These are phyloP conservation scores for Mycena indigotica DNA, from an alignment of 768 basidiomycete species.

Conservation along the genomic window DNA sequence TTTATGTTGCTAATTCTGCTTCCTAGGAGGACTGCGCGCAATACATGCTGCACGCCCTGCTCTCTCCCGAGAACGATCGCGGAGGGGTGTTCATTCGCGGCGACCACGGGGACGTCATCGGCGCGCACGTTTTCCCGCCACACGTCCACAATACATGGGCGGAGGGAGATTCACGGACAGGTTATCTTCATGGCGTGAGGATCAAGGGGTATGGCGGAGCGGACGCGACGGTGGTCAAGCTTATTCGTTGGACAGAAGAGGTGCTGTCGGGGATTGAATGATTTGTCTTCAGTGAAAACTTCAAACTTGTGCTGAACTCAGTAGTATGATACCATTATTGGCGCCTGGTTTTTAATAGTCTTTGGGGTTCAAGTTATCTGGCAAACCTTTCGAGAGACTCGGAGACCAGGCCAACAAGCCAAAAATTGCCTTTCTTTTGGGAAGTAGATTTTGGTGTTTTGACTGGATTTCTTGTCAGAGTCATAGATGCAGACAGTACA, in stretches of 20 bases:
- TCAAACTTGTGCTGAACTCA: too few species aligned
- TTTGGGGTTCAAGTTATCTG: too few species aligned
- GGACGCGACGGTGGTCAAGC: background rate
- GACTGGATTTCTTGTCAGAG: too few species aligned
- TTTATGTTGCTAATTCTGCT: background rate
- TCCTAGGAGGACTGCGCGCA: constrained; percentile 23
- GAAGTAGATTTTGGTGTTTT: too few species aligned
- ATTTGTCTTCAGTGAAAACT: too few species aligned
- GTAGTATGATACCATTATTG: too few species aligned
- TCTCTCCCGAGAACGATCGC: background rate
- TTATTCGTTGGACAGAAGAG: background rate
- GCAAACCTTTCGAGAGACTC: too few species aligned
- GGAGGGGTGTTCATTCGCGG: background rate
- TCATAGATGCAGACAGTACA: too few species aligned
- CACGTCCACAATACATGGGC: background rate
- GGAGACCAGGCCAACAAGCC: too few species aligned
- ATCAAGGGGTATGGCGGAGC: constrained; percentile 1
- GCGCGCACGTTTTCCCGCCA: background rate
- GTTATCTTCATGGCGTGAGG: background rate
- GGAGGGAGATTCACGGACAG: background rate
- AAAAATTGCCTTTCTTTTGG: too few species aligned
- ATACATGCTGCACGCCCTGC: constrained; percentile 21
- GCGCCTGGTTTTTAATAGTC: too few species aligned
- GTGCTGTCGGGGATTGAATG: background rate
- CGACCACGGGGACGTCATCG: background rate